Percentiles rank a stretch among this genome's conserved stretches.
Evolutionary conservation across 495 filamentous ascomycete species (phyloP).

Genomic region (Aspergillus indologenus): DNA sequence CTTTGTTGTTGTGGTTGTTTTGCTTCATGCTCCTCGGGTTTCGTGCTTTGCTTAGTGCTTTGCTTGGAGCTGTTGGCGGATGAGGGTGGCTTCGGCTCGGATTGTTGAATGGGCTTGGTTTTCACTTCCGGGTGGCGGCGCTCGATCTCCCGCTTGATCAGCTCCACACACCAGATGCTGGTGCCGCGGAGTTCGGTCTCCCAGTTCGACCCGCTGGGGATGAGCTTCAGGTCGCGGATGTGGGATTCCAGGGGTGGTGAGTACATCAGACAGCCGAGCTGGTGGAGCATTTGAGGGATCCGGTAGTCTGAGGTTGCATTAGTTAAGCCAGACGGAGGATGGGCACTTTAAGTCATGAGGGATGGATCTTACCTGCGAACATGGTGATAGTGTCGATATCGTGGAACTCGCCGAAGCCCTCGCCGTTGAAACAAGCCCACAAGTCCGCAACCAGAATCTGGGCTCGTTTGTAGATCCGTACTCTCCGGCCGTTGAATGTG

Average conservation of each 20-base stretch:
- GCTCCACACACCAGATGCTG: constrained; percentile 91
- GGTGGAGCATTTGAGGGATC: constrained; percentile 88
- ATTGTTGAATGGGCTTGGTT: constrained; percentile 9
- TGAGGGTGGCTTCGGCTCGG: background rate
- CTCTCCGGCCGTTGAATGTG: constrained; percentile 63
- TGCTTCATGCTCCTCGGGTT: background rate
- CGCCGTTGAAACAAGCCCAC: constrained; percentile 89
- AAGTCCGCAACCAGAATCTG: constrained; percentile 95
- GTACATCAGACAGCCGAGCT: constrained; percentile 77
- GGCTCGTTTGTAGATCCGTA: constrained; percentile 86
- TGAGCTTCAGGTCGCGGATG: constrained; percentile 57
- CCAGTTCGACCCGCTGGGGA: constrained; percentile 72
- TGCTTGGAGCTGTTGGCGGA: too few species aligned
- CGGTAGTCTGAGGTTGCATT: constrained; percentile 67
- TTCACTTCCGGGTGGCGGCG: constrained; percentile 62
- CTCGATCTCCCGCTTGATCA: constrained; percentile 80
- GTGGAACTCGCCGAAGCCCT: constrained; percentile 74
- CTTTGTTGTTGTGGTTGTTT: constrained; percentile 9
- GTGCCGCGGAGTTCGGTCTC: constrained; percentile 87
- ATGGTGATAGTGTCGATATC: constrained; percentile 96
- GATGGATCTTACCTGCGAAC: constrained; percentile 65
- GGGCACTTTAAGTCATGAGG: too few species aligned
- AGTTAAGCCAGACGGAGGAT: too few species aligned
- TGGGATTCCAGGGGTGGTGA: constrained; percentile 72
- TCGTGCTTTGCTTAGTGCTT: too few species aligned